phyloP scores from a whole-genome alignment of 164 flowering plant genomes.

The Umbilicus rupestris region DNA sequence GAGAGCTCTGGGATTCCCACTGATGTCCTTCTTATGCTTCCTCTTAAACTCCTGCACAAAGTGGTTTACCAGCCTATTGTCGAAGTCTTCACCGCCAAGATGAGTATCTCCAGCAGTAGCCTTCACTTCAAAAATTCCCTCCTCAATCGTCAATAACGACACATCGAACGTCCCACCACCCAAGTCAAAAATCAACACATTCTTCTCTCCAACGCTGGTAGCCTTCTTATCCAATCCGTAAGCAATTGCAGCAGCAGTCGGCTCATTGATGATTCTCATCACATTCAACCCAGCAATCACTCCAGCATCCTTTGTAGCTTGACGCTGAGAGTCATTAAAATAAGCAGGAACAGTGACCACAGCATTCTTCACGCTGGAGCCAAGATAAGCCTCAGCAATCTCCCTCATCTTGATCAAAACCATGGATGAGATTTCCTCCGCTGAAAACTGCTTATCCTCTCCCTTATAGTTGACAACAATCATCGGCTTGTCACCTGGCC shows the following conservation, averaged over 20 bases:
- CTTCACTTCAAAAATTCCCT: conserved; percentile 50
- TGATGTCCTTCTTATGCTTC: conserved; percentile 47
- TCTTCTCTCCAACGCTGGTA: conserved; percentile 31
- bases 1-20: conserved; percentile 41
- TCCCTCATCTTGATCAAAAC: conserved; percentile 27
- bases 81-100: conserved; percentile 47
- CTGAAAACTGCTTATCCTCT: conserved; percentile 26
- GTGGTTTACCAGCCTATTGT: conserved; percentile 41
- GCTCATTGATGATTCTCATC: conserved; percentile 45
- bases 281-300: conserved; percentile 37
- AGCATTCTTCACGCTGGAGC: conserved; percentile 27
- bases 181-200: conserved; percentile 41
- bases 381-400: conserved; percentile 42
- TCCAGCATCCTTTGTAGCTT: conserved; percentile 43
- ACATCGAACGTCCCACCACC: conserved; percentile 53
- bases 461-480: conserved; percentile 28
- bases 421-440: conserved; percentile 35
- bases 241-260: conserved; percentile 53
- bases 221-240: conserved; percentile 53
- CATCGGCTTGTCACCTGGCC: conserved; percentile 32
- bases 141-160: conserved; percentile 37
- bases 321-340: conserved; percentile 40
- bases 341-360: conserved; percentile 39
- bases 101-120: conserved; percentile 60
- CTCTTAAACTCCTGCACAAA: conserved; percentile 44